phyloP scores from a whole-genome alignment of 108 stramenopile genomes.

The Schizochytrium sp. region DNA sequence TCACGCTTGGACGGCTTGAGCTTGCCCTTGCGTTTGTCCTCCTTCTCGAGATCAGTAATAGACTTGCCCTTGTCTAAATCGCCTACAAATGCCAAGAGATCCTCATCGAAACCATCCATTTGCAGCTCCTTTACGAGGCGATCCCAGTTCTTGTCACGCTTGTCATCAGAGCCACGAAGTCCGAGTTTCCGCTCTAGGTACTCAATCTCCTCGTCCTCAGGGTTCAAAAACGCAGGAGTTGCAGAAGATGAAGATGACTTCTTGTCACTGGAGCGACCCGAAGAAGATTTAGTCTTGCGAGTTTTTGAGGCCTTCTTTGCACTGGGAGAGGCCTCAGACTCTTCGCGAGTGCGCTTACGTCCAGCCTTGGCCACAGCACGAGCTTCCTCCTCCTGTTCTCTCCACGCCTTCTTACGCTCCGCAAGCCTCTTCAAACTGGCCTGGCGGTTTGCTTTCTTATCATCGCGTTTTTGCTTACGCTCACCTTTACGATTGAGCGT shows the following conservation, averaged over 20 bases:
- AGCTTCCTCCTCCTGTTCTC: background rate
- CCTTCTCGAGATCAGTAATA: constrained; percentile 80
- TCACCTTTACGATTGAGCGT: constrained; percentile 14
- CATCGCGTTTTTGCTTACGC: constrained; percentile 16
- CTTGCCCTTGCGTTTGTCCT: constrained; percentile 74
- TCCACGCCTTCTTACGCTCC: background rate
- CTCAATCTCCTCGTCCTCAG: constrained; percentile 48
- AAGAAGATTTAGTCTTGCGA: background rate
- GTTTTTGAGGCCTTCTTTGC: background rate
- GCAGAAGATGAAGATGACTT: background rate
- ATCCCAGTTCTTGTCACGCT: constrained; percentile 77
- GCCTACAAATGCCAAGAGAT: constrained; percentile 81
- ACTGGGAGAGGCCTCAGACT: background rate
- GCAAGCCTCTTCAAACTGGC: background rate
- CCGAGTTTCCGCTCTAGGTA: constrained; percentile 58
- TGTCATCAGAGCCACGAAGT: background rate
- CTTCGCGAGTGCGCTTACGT: background rate
- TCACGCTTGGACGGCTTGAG: constrained; percentile 66
- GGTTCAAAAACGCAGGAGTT: background rate
- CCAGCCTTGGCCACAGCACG: background rate
- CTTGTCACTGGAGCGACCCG: background rate
- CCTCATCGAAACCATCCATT: constrained; percentile 80
- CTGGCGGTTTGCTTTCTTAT: background rate
- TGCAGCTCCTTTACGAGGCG: constrained; percentile 84
- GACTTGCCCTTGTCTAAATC: constrained; percentile 79